These are phyloP conservation scores for Dictyostelium capitatum DNA, from an alignment of 78 protist species.

Conservation along the genomic window DNA sequence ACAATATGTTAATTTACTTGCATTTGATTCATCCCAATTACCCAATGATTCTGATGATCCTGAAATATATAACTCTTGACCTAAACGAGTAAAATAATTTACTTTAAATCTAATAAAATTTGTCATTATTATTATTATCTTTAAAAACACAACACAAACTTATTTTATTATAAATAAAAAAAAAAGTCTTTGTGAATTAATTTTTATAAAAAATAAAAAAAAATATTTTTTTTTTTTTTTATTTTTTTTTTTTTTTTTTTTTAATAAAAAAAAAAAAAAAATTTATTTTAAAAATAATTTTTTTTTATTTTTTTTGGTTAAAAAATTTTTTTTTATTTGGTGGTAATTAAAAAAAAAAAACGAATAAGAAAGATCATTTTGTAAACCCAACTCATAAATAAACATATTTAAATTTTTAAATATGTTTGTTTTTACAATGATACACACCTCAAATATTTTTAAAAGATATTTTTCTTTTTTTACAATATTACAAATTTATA, in stretches of 20 bases:
- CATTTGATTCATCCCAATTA: slow-evolving; percentile 33
- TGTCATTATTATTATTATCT: not conserved
- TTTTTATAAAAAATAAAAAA: too few species aligned
- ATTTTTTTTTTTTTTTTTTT: not conserved
- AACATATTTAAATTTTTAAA: not conserved
- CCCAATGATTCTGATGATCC: slow-evolving; percentile 53
- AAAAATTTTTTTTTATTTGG: too few species aligned
- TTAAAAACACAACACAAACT: too few species aligned
- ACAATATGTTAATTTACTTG: slow-evolving; percentile 37
- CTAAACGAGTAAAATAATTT: slow-evolving; percentile 65
- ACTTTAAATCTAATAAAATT: slow-evolving; percentile 65
- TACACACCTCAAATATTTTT: not conserved
- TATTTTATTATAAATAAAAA: too few species aligned
- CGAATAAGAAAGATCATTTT: not conserved
- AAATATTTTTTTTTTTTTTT: not conserved
- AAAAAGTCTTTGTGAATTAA: not conserved
- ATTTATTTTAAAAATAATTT: too few species aligned
- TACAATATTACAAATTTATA: too few species aligned
- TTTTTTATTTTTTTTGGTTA: too few species aligned
- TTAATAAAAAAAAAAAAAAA: not conserved
- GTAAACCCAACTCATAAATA: not conserved
- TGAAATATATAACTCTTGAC: slow-evolving; percentile 56
- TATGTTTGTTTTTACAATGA: not conserved
- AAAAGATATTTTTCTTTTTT: too few species aligned
- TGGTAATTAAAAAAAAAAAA: not conserved